Percentiles rank a stretch among this genome's conserved stretches.
Conservation (phyloP, 176 grass and related monocot species). For the Eremochloa ophiuroides region DNA sequence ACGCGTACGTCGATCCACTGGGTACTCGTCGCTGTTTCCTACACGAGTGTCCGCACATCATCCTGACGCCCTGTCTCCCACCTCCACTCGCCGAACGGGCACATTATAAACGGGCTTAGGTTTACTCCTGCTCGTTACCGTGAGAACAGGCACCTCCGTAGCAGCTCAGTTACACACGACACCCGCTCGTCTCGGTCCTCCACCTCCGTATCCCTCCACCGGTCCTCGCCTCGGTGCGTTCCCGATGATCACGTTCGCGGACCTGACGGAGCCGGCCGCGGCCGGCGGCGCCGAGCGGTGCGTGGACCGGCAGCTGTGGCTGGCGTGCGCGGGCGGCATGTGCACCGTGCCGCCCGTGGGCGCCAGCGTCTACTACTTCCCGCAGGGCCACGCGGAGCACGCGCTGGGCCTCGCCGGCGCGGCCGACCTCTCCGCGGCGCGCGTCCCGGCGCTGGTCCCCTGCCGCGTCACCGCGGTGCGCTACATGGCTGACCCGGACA, state of each 20-base stretch:
- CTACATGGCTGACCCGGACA: slow-evolving; percentile 81
- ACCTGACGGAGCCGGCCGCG: slow-evolving; percentile 50
- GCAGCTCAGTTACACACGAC: background rate
- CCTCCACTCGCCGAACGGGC: slow-evolving; percentile 22
- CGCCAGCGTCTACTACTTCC: slow-evolving; percentile 85
- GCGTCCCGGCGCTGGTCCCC: slow-evolving; percentile 49
- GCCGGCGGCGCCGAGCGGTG: slow-evolving; percentile 44
- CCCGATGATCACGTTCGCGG: slow-evolving; percentile 67
- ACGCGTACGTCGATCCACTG: background rate
- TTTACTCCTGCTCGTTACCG: slow-evolving; percentile 15
- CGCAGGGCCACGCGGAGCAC: slow-evolving; percentile 97
- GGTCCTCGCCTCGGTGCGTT: background rate
- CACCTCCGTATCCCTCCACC: background rate
- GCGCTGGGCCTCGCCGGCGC: slow-evolving; percentile 38
- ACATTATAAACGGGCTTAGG: slow-evolving; percentile 17
- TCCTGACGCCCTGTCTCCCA: background rate
- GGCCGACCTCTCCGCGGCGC: slow-evolving; percentile 19
- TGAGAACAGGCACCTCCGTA: slow-evolving; percentile 16
- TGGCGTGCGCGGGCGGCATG: slow-evolving; percentile 90
- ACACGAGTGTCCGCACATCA: background rate
- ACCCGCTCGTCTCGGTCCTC: background rate
- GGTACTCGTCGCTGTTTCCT: background rate
- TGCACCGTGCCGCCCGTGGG: slow-evolving; percentile 77
- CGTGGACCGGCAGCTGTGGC: slow-evolving; percentile 88
- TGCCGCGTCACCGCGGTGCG: slow-evolving; percentile 62